A percentile compares a stretch with the other conserved stretches of the same genome.
These are phyloP conservation scores for Metarhizium brunneum DNA, from an alignment of 2,329 filamentous ascomycete species.

Conservation along the genomic window DNA sequence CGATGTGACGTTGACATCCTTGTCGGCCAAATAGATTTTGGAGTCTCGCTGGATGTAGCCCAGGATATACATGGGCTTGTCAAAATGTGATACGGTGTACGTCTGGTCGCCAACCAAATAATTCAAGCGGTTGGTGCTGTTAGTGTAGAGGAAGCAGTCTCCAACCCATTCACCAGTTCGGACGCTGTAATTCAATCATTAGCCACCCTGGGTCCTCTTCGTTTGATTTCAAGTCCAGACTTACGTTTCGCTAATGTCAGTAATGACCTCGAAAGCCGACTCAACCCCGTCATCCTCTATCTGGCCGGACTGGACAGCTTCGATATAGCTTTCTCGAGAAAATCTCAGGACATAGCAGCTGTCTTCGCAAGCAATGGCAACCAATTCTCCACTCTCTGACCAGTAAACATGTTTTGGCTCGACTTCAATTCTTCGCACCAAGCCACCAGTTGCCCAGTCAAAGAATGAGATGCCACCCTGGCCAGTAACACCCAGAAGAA, in stretches of 20 bases:
- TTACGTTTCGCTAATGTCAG: conserved; percentile 84
- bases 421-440: conserved; percentile 87
- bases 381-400: conserved; percentile 92
- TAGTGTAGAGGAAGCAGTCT: conserved; percentile 98
- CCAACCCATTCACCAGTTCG: conserved; percentile 96
- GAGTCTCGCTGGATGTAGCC: conserved; percentile 94
- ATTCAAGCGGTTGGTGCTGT: conserved; percentile 91
- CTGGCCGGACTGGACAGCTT: conserved; percentile 71
- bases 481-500: conserved; percentile 87
- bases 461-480: conserved; percentile 93
- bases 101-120: conserved; percentile 97
- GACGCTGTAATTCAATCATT: conserved; percentile 44
- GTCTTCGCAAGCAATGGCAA: conserved; percentile 88
- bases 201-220: neutral
- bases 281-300: conserved; percentile 90
- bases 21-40: conserved; percentile 90
- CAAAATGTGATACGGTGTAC: conserved; percentile 95
- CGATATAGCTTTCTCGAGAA: conserved; percentile 78
- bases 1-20: conserved; percentile 86
- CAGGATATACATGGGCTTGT: conserved; percentile 87
- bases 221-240: conserved; percentile 11
- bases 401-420: conserved; percentile 76
- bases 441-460: conserved; percentile 83
- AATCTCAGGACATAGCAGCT: conserved; percentile 91
- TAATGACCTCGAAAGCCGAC: conserved; percentile 90